phyloP scores from a whole-genome alignment of 257 asterid genomes.

The Anisodus acutangulus region DNA sequence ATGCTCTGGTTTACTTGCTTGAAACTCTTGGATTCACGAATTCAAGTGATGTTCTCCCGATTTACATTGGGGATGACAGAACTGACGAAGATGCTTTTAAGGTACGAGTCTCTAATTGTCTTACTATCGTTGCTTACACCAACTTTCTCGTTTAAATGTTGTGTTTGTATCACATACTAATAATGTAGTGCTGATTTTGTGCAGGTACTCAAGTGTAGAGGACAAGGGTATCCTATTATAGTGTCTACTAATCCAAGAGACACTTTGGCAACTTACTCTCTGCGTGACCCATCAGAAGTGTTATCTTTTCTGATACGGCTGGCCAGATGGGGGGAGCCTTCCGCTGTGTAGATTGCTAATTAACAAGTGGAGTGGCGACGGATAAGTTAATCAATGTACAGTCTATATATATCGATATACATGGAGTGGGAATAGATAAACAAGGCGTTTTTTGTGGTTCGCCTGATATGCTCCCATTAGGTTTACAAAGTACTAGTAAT shows the following conservation, averaged over 20 bases:
- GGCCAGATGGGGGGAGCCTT: conserved; percentile 51
- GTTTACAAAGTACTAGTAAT: background rate
- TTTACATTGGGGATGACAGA: conserved; percentile 78
- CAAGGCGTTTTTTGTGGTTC: conserved; percentile 17
- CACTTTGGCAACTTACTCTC: conserved; percentile 63
- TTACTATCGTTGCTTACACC: background rate
- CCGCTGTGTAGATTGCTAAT: background rate
- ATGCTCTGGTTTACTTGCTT: conserved; percentile 67
- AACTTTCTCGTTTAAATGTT: background rate
- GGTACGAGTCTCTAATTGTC: conserved; percentile 42
- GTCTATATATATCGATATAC: background rate
- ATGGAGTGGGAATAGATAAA: background rate
- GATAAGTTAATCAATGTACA: conserved; percentile 22
- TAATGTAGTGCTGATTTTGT: background rate
- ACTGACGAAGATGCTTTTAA: conserved; percentile 91
- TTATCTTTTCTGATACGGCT: conserved; percentile 51
- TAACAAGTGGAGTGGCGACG: background rate
- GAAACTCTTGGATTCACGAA: conserved; percentile 59
- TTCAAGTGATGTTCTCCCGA: conserved; percentile 55
- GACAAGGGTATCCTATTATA: conserved; percentile 61
- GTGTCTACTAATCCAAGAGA: conserved; percentile 69
- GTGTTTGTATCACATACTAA: background rate
- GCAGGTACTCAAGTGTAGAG: conserved; percentile 58
- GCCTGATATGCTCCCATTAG: conserved; percentile 15
- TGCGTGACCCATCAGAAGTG: conserved; percentile 69